Percentiles rank a stretch among this genome's conserved stretches.
Evolutionary conservation across 2,329 filamentous ascomycete species (phyloP).

Genomic region (Seiridium cupressi): DNA sequence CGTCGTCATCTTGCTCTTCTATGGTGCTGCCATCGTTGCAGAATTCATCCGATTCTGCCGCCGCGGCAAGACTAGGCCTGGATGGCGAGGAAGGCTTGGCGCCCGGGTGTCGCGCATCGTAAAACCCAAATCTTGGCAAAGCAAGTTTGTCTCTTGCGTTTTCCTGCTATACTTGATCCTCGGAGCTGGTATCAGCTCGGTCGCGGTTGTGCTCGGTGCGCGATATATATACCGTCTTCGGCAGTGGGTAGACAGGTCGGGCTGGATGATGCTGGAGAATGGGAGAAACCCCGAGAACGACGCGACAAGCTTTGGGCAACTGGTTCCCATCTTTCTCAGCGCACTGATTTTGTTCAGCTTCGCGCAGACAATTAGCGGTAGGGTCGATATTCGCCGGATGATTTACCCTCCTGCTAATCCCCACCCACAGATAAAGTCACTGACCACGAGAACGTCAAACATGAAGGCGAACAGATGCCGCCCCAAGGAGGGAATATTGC

Average conservation of each 20-base stretch:
- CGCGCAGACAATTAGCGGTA: slow-evolving; percentile 25
- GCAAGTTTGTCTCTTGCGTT: slow-evolving; percentile 10
- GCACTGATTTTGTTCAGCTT: slow-evolving; percentile 29
- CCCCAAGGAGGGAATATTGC: slow-evolving; percentile 8
- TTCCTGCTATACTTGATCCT: slow-evolving; percentile 18
- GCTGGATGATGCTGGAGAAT: slow-evolving; percentile 18
- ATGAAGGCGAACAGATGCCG: slow-evolving; percentile 12
- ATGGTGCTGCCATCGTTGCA: slow-evolving; percentile 18
- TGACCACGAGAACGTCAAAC: slow-evolving; percentile 12
- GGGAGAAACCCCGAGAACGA: slow-evolving; percentile 28
- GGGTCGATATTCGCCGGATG: background rate
- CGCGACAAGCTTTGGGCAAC: slow-evolving; percentile 30
- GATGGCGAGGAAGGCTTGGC: slow-evolving; percentile 14
- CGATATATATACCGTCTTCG: slow-evolving; percentile 26
- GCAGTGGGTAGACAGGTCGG: slow-evolving; percentile 22
- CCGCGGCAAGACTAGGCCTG: slow-evolving; percentile 13
- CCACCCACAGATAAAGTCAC: slow-evolving; percentile 17
- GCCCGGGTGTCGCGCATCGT: slow-evolving; percentile 8
- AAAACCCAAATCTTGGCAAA: slow-evolving; percentile 4
- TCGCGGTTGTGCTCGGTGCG: slow-evolving; percentile 16
- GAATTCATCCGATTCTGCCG: slow-evolving; percentile 19
- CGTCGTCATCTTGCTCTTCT: slow-evolving; percentile 21
- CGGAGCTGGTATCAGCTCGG: slow-evolving; percentile 22
- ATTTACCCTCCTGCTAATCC: background rate
- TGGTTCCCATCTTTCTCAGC: slow-evolving; percentile 31